phyloP scores from a whole-genome alignment of 2,329 filamentous ascomycete species.

The Aureobasidium zeae region DNA sequence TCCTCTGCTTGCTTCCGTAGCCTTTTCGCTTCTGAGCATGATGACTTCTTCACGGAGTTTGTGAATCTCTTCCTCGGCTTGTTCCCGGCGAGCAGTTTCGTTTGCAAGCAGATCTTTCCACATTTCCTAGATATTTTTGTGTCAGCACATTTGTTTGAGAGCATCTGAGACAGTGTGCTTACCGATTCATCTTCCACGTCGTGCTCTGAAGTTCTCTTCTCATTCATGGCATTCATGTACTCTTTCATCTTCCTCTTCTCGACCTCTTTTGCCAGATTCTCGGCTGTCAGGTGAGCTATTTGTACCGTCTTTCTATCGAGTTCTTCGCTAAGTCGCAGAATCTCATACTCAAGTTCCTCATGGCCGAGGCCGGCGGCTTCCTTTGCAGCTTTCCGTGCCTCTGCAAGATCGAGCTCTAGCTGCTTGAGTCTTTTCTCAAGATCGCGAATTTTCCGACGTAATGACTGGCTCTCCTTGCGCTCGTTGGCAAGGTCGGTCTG shows the following conservation, averaged over 20 bases:
- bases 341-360: slow-evolving; percentile 70
- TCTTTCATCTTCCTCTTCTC: slow-evolving; percentile 83
- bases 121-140: slow-evolving; percentile 59
- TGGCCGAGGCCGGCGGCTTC: slow-evolving; percentile 35
- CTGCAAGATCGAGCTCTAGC: slow-evolving; percentile 43
- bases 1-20: slow-evolving; percentile 28
- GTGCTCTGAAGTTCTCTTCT: slow-evolving; percentile 36
- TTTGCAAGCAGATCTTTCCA: slow-evolving; percentile 93
- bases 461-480: slow-evolving; percentile 79
- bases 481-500: slow-evolving; percentile 82
- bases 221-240: slow-evolving; percentile 58
- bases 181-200: slow-evolving; percentile 31
- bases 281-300: slow-evolving; percentile 71
- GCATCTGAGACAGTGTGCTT: slow-evolving; percentile 8
- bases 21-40: slow-evolving; percentile 35
- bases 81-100: slow-evolving; percentile 79
- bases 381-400: slow-evolving; percentile 35
- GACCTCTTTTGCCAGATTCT: slow-evolving; percentile 67
- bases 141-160: slow-evolving; percentile 3
- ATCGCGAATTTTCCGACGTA: slow-evolving; percentile 74
- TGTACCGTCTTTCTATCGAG: slow-evolving; percentile 76
- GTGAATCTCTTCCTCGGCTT: slow-evolving; percentile 81
- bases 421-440: slow-evolving; percentile 68
- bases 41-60: slow-evolving; percentile 76
- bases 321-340: slow-evolving; percentile 73